Evolutionary conservation across 805 yeast species (phyloP), one percentile per base, ranked within the genome.

Genomic region (Metschnikowia gelsemii): DNA sequence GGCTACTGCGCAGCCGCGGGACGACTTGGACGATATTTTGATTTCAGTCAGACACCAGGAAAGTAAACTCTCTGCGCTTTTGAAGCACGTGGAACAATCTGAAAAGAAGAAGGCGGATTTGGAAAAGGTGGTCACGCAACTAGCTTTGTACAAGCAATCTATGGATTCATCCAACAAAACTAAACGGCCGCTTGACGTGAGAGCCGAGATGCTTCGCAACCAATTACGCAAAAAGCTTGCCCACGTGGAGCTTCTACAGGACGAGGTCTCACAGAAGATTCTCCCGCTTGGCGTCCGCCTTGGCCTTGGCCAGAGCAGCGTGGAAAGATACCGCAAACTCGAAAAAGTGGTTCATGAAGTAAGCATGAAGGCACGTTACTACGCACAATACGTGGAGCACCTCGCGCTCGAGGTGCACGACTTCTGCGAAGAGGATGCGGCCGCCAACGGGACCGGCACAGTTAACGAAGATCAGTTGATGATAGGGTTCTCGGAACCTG

Each of bases 281-380:
- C 55, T 69, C 45, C 68, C 71, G 1, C 47, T 68, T 8, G 68
- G 67, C 38, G 63, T 66, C 2, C 55, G 51, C 31, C 35, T 47
- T 5, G 38, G 46, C 12, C 31, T 52, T 2, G 50, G 53, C 23
- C 53, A 53, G 8, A 40, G 49, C 4, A 43, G 55, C 14, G 42
- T 59, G 12, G 54, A 51, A 4, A 60, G 59, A 35, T 48, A 63
- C 33, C 49, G 47, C 5, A 62, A 59, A 38, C 49, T 64, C 39
- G 68, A 63, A 36, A 47, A 49, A 30, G 57, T 63, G 2, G 52
- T 63, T 2, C 63, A 48, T 38, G 61, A 63, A 40, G 42, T 65
- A 13, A 57, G 63, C 40, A 49, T 51, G 28, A 49, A 49, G 34
- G 40, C 44, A n/a, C 45, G 44, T 8, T 35, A 34, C 17, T 40